Evolutionary conservation across 345 rosid species (phyloP), one percentile per base, ranked within the genome.

Genomic region (Syzygium aqueum): DNA sequence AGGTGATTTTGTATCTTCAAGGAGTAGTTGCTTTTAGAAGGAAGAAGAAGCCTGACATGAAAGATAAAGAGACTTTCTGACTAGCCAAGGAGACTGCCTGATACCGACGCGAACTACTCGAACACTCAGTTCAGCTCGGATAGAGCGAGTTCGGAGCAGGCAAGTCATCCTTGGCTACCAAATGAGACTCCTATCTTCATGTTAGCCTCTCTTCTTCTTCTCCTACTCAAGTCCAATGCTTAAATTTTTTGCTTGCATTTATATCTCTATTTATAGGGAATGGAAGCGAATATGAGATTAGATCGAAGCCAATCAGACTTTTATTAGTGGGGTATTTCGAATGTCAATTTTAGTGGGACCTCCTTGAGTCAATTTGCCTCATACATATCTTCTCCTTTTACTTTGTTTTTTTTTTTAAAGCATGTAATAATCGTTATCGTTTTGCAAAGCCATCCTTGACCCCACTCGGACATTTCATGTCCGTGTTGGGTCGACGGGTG

Each of bases 131-230:
- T 84, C 3, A 52, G 85, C 43, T 51, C 40, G 61, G 14, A 1
- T 51, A 17, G 57, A 52, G 59, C 3, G 14, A n/a, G 61, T 51
- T 84, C n/a, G 1, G 43, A 19, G 80, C 23, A 84, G 85, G 61
- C 85, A 84, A 84, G 85, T 84, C 85, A 84, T 52, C 61, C 85
- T 84, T 30, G 61, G 85, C 85, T 84, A 84, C 85, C 40, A 84
- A 28, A 84, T 84, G 57, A 37, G 85, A 9, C 85, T 52, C 85
- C 52, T 2, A 30, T 52, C 59, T 84, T 84, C 85, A 52, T 52
- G 85, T 16, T 52, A 84, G 49, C 27, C 54, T 51, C 61, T 84
- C 85, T 84, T 84, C 85, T 53, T 84, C 85, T 84, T 51, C 61
- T 33, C 80, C 25, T 37, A 73, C 25, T 73, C 46, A 67, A 33